Evolutionary conservation across 108 stramenopile species (phyloP), one percentile per base, ranked within the genome.

Genomic region (Cyclostephanos invisitatus): DNA sequence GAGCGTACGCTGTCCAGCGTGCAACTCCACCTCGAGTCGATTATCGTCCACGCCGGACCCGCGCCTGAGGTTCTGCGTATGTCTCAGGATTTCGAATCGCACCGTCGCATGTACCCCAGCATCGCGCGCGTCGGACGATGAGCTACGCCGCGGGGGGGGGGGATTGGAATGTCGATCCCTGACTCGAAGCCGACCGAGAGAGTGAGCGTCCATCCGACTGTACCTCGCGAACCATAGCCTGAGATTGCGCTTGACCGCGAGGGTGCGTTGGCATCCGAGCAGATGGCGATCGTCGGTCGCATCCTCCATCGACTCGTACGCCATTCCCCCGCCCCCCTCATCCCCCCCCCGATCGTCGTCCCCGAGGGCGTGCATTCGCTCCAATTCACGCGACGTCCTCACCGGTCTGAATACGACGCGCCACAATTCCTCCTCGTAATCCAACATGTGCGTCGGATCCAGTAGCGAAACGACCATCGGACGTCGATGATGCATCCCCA

Each of bases 391-490:
- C 2, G 35, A 18, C 12, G 84, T 89, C 22, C 84, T 88, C 25
- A 91, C 67, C 0, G 81, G 73, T 5, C 74, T 46, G 67, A 94
- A 94, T 0, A 94, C 58, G 48, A 87, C 72, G 44, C 44, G 44
- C 88, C 88, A 90, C 62, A 94, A 70, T 64, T 90, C 91, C 32
- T 57, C 49, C 65, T 88, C 83, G 67, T 91, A 91, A 50, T 89
- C 88, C 28, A 79, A 29, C 8, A 75, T 81, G 73, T 73, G 57
- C 2, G 73, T 75, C 25, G 82, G 78, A 67, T 79, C 78, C 61
- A 64, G 37, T 14, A 83, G 61, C 12, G 82, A 83, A n/a, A 83
- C 54, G 25, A 83, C 82, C 56, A 53, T 58, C 18, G 73, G 72
- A 56, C 64, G 59, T 49, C 53, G 46, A 53, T 61, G 17, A 7